Evolutionary conservation across 495 filamentous ascomycete genomes (phyloP), one percentile per base, ranked within the genome.

Genomic region (Annulohypoxylon nitens): DNA sequence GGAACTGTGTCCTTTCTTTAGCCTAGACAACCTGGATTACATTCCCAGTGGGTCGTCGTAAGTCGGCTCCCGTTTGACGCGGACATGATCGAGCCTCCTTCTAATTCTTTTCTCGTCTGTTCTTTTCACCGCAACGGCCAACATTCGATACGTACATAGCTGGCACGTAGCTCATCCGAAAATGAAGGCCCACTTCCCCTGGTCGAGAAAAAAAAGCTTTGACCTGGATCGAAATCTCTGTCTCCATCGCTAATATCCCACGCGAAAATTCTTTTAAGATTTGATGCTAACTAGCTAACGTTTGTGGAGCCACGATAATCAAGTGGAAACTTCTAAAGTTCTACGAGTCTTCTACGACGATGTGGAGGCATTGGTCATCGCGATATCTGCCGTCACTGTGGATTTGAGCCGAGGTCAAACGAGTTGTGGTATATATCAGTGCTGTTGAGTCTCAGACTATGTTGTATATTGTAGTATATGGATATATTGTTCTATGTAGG

Each of bases 261-360:
- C 47, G 18, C 39, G 34, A 60, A 70, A 69, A 64, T 47, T 64
- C 53, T 67, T 67, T 67, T 64, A 58, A 67, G 63, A 74, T 74
- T 70, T 30, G 30, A 30, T 30, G 30, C 30, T 30, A 30, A 30
- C 30, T 70, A 61, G 58, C 48, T 67, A 37, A 66, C 48, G 45
- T 70, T 47, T 64, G 67, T 75, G 72, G 72, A 75, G 67, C 58
- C 63, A 70, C 72, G 67, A 75, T 54, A 67, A 70, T 67, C 30
- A 60, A 67, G 63, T 64, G 67, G 67, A 70, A 67, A 70, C 67
- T 63, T 70, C 45, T 34, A 68, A 60, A 48, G 63, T 75, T 75
- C 72, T 68, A 75, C 60, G 67, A 70, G 30, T 70, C 63, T 75
- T 75, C 72, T 18, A 70, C 59, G 63, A 68, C 18, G 53, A 11